These are phyloP conservation scores for Nemophila menziesii DNA, from an alignment of 257 asterid genomes.

Conservation along the genomic window DNA sequence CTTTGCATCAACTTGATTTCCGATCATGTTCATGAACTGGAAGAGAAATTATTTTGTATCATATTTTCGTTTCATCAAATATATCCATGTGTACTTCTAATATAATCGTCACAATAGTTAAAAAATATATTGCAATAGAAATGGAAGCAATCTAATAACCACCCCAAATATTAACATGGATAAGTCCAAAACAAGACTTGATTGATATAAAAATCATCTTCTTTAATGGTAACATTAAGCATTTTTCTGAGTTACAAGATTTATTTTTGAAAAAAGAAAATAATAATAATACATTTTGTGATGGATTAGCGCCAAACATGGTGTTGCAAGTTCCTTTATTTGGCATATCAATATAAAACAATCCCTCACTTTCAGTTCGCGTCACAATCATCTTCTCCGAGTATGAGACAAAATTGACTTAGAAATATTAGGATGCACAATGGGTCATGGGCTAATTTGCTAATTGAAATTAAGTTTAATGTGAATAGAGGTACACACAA, in stretches of 20 bases:
- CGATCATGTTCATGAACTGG: constrained; percentile 3
- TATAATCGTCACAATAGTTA: constrained; percentile 11
- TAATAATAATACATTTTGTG: neutral
- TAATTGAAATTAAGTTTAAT: constrained; percentile 4
- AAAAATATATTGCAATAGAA: constrained; percentile 10
- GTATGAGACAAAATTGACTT: constrained; percentile 3
- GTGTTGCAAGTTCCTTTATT: constrained; percentile 2
- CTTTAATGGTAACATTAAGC: constrained; percentile 1
- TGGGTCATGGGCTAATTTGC: neutral
- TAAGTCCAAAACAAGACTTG: constrained; percentile 2
- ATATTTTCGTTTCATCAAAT: constrained; percentile 1
- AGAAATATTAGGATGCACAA: neutral
- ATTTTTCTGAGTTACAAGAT: neutral
- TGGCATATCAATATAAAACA: constrained; percentile 6
- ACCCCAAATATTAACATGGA: constrained; percentile 15
- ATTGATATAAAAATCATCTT: no score
- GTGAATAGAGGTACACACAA: constrained; percentile 4
- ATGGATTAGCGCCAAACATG: constrained; percentile 4
- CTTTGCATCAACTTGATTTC: neutral
- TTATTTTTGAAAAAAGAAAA: constrained; percentile 1
- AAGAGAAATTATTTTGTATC: neutral
- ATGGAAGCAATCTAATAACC: constrained; percentile 8
- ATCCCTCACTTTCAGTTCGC: constrained; percentile 5
- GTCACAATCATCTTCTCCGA: constrained; percentile 14
- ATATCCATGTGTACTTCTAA: constrained; percentile 8